These are phyloP conservation scores for Puccinia coronata DNA, from an alignment of 1,284 basidiomycete genomes.

Conservation along the genomic window DNA sequence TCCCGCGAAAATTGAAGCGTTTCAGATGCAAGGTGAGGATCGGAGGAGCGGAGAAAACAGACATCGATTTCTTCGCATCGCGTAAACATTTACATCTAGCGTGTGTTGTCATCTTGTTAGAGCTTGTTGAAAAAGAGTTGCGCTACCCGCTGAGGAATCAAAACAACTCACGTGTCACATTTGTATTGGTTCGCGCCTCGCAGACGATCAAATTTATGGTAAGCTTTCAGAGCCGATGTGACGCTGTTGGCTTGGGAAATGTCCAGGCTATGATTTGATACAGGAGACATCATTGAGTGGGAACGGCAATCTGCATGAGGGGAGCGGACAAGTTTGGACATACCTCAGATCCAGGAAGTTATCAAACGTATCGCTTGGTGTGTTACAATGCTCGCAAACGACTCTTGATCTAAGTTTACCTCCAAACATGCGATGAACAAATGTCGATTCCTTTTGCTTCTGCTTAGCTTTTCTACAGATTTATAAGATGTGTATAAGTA, in stretches of 20 bases:
- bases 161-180: constrained; percentile 84
- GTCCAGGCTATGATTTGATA: constrained; percentile 67
- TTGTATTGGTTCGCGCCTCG: constrained; percentile 95
- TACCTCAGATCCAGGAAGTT: constrained; percentile 80
- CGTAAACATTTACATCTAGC: constrained; percentile 83
- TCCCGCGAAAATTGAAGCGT: constrained; percentile 84
- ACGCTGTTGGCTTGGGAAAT: constrained; percentile 70
- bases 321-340: background rate
- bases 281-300: constrained; percentile 62
- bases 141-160: constrained; percentile 31
- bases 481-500: background rate
- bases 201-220: constrained; percentile 77
- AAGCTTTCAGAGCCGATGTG: constrained; percentile 76
- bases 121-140: constrained; percentile 2
- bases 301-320: constrained; percentile 70
- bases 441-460: constrained; percentile 79
- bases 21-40: constrained; percentile 97
- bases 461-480: constrained; percentile 49
- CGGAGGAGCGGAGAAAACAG: constrained; percentile 79
- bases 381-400: constrained; percentile 76
- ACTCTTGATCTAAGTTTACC: constrained; percentile 90
- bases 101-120: constrained; percentile 31
- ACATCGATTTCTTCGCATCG: constrained; percentile 82
- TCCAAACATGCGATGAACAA: constrained; percentile 92
- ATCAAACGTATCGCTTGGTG: constrained; percentile 96